Evolutionary conservation across 805 yeast genomes (phyloP).

Genomic region (Cyberlindnera veronae): DNA sequence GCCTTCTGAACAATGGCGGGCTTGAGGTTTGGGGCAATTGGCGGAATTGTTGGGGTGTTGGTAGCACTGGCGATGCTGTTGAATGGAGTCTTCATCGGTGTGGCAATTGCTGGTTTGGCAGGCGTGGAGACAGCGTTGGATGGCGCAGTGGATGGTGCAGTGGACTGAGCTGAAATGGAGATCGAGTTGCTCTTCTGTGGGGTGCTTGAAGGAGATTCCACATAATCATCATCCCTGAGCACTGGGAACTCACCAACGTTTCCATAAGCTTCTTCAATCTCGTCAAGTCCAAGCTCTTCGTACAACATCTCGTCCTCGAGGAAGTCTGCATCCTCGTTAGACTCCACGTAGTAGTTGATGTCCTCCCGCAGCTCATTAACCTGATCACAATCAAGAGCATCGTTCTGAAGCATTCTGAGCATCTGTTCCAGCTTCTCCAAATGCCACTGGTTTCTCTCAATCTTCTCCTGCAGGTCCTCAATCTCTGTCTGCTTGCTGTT

Average conservation of each 20-base stretch:
- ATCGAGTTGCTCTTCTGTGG: constrained; percentile 13
- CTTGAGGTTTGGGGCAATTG: constrained; percentile 33
- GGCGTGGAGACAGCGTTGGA: constrained; percentile 5
- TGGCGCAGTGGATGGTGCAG: constrained; percentile 5
- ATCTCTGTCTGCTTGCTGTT: constrained; percentile 51
- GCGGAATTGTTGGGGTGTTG: constrained; percentile 13
- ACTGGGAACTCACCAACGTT: constrained; percentile 41
- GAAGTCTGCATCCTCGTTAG: constrained; percentile 88
- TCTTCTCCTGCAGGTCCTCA: constrained; percentile 55
- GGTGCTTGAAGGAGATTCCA: constrained; percentile 10
- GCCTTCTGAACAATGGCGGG: constrained; percentile 57
- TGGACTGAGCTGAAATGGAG: background rate
- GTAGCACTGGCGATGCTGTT: background rate
- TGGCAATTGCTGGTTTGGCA: constrained; percentile 1
- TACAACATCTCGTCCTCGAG: constrained; percentile 91
- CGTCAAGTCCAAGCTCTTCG: constrained; percentile 75
- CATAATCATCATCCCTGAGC: constrained; percentile 11
- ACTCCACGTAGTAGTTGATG: constrained; percentile 88
- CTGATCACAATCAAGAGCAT: constrained; percentile 71
- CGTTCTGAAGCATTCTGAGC: constrained; percentile 73
- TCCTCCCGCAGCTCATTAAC: constrained; percentile 82
- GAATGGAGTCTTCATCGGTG: constrained; percentile 7
- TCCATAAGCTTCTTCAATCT: constrained; percentile 49
- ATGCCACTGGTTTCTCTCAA: constrained; percentile 79
- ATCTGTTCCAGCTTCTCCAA: constrained; percentile 73